These are phyloP conservation scores for Ambrosiella xylebori DNA, from an alignment of 2,329 filamentous ascomycete genomes.

Conservation along the genomic window DNA sequence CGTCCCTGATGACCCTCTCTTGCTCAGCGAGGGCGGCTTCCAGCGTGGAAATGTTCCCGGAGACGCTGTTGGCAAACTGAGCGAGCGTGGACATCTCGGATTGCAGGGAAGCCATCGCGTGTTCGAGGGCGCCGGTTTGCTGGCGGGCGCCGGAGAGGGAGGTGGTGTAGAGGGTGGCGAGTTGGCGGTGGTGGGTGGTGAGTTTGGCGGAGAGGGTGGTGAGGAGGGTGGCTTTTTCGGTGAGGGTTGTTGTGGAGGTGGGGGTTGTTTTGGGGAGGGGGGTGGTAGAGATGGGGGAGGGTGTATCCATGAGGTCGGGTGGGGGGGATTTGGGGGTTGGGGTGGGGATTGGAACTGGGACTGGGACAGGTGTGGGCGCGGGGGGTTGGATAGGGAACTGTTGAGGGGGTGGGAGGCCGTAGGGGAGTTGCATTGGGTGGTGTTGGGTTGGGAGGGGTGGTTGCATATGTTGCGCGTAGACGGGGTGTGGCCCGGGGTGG, in stretches of 20 bases:
- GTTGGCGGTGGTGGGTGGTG: conserved; percentile 48
- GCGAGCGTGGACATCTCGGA: conserved; percentile 55
- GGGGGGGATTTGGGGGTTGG: conserved; percentile 25
- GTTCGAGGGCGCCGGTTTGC: conserved; percentile 60
- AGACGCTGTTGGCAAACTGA: conserved; percentile 51
- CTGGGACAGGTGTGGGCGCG: background rate
- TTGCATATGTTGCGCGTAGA: background rate
- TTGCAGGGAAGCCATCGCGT: conserved; percentile 52
- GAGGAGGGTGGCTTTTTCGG: conserved; percentile 23
- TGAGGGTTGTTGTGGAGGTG: background rate
- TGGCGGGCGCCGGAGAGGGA: conserved; percentile 60
- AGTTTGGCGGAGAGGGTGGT: conserved; percentile 71
- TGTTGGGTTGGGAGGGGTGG: background rate
- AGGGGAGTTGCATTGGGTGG: background rate
- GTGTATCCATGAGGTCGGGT: conserved; percentile 40
- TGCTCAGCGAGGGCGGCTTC: conserved; percentile 62
- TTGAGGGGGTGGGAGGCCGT: background rate
- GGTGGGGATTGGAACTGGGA: conserved; percentile 12
- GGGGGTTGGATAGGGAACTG: background rate
- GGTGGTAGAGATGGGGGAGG: conserved; percentile 33
- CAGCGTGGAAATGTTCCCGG: conserved; percentile 62
- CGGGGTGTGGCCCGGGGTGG: background rate
- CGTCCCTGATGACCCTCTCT: conserved; percentile 57
- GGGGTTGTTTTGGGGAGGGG: conserved; percentile 20
- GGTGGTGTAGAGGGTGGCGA: conserved; percentile 53